Conservation (phyloP, 257 asterid genomes). For the Penstemon barbatus region DNA sequence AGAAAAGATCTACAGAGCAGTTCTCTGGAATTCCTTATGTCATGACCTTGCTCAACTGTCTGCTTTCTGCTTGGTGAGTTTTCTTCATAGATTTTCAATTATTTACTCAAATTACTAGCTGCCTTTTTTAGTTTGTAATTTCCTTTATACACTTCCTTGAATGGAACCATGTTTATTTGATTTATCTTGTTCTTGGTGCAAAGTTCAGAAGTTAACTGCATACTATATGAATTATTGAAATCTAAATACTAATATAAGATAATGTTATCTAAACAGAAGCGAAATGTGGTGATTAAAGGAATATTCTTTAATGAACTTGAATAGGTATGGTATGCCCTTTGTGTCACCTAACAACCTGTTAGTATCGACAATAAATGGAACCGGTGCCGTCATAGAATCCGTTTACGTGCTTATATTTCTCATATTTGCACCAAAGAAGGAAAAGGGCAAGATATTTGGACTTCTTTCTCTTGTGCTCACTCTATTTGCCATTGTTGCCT, state of each 20-base stretch:
- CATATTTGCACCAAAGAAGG: constrained; percentile 56
- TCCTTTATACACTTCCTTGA: no score
- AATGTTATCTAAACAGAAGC: neutral
- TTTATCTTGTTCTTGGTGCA: no score
- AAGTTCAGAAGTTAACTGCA: no score
- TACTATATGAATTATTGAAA: no score
- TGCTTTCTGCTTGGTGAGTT: constrained; percentile 74
- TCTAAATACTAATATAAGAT: no score
- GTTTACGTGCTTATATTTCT: constrained; percentile 56
- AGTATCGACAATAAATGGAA: constrained; percentile 65
- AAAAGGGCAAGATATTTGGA: constrained; percentile 55
- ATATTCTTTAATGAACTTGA: constrained; percentile 19
- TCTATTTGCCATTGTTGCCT: constrained; percentile 47
- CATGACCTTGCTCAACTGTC: constrained; percentile 87
- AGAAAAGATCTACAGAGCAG: constrained; percentile 60
- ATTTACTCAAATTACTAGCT: neutral
- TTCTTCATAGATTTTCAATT: constrained; percentile 1
- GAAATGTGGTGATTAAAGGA: neutral
- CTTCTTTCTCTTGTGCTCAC: constrained; percentile 46
- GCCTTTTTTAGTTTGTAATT: neutral
- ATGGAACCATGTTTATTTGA: no score
- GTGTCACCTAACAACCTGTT: constrained; percentile 75
- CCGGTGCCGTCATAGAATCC: constrained; percentile 63
- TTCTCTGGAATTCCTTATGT: constrained; percentile 86
- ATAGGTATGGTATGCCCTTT: constrained; percentile 87